These are phyloP conservation scores for Phytophthora citricola DNA, from an alignment of 352 stramenopile species.

Conservation along the genomic window DNA sequence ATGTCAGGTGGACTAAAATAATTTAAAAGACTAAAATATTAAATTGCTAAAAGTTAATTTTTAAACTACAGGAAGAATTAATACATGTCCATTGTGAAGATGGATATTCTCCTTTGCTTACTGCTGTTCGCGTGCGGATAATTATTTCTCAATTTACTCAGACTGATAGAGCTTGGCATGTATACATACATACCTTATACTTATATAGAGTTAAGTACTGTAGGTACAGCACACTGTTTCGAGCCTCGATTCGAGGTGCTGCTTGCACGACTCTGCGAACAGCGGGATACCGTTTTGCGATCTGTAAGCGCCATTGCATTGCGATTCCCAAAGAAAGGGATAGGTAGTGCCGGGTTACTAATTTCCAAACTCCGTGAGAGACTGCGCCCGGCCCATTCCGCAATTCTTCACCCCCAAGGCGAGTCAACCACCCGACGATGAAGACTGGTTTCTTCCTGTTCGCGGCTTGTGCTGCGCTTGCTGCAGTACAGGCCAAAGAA, in stretches of 20 bases:
- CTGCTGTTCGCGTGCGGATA: no score
- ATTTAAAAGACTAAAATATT: neutral
- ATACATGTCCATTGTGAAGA: no score
- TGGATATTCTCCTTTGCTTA: no score
- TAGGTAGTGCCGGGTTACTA: neutral
- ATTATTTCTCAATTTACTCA: no score
- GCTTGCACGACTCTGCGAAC: neutral
- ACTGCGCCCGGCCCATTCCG: neutral
- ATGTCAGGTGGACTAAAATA: neutral
- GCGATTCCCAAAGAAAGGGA: no score
- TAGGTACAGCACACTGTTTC: no score
- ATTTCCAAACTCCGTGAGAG: neutral
- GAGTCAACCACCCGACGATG: slow-evolving; percentile 1
- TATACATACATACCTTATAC: no score
- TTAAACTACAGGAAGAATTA: no score
- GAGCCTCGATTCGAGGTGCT: neutral
- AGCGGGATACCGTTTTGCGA: neutral
- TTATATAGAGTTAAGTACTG: no score
- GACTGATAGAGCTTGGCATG: no score
- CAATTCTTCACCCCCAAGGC: slow-evolving; percentile 14
- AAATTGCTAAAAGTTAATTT: neutral
- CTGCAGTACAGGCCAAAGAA: slow-evolving; percentile 17
- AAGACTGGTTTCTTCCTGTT: slow-evolving; percentile 11
- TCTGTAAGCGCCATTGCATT: neutral
- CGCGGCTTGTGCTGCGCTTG: slow-evolving; percentile 10